Base-by-base conservation (phyloP, 2,329 filamentous ascomycete species). In the Colletotrichum liaoningense region DNA sequence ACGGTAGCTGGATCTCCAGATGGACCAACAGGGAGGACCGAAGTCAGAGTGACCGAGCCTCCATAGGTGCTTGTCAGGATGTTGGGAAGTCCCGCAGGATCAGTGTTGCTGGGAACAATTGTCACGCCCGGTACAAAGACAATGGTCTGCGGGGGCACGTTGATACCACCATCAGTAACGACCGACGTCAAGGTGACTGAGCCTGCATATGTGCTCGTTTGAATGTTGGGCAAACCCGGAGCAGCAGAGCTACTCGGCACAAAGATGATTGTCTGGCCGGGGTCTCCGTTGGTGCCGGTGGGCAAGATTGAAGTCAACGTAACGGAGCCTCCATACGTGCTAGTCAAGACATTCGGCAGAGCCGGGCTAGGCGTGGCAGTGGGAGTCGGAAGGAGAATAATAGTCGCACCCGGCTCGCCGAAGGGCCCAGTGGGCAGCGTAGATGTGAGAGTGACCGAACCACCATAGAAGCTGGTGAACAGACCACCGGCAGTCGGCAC, bases 381-480 rank as follows among this genome's bases (percentile, higher is more conserved):
- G 11, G 65, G 3, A 14, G 46, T 60, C 19, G 68, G 68, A 2
- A 71, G 1, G 3, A 46, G 46, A 2, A 71, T 46, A 11, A 71
- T 28, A 4, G 68, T 71, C 5, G 56, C 56, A 19, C 64, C 63
- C 3, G 68, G 63, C 30, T 33, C 56, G 14, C 68, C 63, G 14
- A 65, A 19, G 7, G 24, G 33, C 4, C 64, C 24, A 12, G 63
- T 67, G 4, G 63, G 12, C 2, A 56, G 12, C 2, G 42, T 55
- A 1, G 69, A 67, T 5, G 69, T 71, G 24, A 67, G 67, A 7
- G 57, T 49, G n/a, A 68, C 57, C 2, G 63, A 68, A 19, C 69
- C 69, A 11, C 16, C 52, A 42, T 72, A 72, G 38, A 46, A 52
- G 58, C 69, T 72, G 22, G 69, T 72, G 38, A 69, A 42, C 30